phyloP scores from a whole-genome alignment of 768 basidiomycete genomes.

The Boletus fagicola region DNA sequence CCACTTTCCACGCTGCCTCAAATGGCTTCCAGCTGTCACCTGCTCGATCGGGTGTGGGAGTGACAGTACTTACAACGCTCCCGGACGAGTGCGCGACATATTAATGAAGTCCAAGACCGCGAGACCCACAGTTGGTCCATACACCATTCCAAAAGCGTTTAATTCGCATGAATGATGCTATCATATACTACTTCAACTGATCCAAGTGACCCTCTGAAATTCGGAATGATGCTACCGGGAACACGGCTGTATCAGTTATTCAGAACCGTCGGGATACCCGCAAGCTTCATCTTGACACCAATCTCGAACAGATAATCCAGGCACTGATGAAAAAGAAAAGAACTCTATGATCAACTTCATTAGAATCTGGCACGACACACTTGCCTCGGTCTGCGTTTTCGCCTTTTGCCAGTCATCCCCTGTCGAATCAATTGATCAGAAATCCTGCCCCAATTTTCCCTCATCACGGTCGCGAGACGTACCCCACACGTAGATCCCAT shows the following conservation, averaged over 20 bases:
- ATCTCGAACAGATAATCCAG: constrained; percentile 91
- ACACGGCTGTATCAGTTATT: too few species aligned
- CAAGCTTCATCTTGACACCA: constrained; percentile 76
- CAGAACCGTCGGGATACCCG: constrained; percentile 52
- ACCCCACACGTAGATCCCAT: constrained; percentile 90
- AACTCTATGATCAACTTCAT: not conserved
- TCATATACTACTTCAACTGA: not conserved
- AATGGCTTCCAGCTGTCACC: not conserved
- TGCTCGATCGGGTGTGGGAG: not conserved
- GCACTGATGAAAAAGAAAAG: constrained; percentile 48
- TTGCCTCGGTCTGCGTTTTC: constrained; percentile 82
- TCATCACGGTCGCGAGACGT: constrained; percentile 7
- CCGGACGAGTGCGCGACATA: not conserved
- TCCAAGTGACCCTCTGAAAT: not conserved
- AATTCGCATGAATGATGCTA: not conserved
- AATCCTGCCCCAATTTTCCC: not conserved
- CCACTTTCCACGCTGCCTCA: constrained; percentile 16
- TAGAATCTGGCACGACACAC: not conserved
- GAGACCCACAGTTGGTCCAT: not conserved
- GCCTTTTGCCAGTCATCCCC: constrained; percentile 81
- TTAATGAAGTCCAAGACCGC: not conserved
- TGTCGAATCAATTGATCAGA: constrained; percentile 25
- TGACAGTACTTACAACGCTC: not conserved
- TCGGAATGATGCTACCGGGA: too few species aligned
- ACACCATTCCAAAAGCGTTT: not conserved